A percentile compares a stretch with the other conserved stretches of the same genome.
These are phyloP conservation scores for Sporisorium sorghi DNA, from an alignment of 1,284 basidiomycete genomes.

Conservation along the genomic window DNA sequence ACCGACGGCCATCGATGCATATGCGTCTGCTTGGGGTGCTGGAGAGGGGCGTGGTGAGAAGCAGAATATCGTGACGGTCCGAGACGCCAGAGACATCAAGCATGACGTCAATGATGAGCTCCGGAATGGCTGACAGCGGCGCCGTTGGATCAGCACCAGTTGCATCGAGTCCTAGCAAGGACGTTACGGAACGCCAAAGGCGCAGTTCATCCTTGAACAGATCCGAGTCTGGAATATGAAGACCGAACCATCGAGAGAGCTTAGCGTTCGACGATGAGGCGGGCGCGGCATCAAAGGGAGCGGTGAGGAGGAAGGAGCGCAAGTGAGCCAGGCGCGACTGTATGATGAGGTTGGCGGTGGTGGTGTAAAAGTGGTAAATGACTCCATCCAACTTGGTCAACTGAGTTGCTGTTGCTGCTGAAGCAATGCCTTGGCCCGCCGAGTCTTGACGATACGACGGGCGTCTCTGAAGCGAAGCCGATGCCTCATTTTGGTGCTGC, in stretches of 20 bases:
- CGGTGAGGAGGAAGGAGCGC: conserved; percentile 24
- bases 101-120: conserved; percentile 68
- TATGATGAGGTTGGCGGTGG: conserved; percentile 67
- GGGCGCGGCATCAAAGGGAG: conserved; percentile 15
- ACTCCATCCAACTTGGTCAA: conserved; percentile 52
- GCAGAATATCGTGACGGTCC: conserved; percentile 25
- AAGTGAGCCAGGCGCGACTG: conserved; percentile 62
- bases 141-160: neutral
- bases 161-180: conserved; percentile 25
- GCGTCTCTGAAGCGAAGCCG: conserved; percentile 12
- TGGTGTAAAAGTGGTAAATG: conserved; percentile 69
- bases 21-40: conserved; percentile 3
- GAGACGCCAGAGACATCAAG: conserved; percentile 60
- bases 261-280: conserved; percentile 19
- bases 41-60: conserved; percentile 5
- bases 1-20: conserved; percentile 25
- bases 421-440: neutral
- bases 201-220: conserved; percentile 67
- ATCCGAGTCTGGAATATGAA: conserved; percentile 68
- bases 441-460: conserved; percentile 18
- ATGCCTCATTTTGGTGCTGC: conserved; percentile 22
- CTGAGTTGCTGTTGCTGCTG: conserved; percentile 19
- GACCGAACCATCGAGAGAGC: conserved; percentile 66
- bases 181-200: conserved; percentile 63
- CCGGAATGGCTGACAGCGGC: conserved; percentile 46